phyloP scores from a whole-genome alignment of 2,329 filamentous ascomycete species.

The Xylaria sp. region DNA sequence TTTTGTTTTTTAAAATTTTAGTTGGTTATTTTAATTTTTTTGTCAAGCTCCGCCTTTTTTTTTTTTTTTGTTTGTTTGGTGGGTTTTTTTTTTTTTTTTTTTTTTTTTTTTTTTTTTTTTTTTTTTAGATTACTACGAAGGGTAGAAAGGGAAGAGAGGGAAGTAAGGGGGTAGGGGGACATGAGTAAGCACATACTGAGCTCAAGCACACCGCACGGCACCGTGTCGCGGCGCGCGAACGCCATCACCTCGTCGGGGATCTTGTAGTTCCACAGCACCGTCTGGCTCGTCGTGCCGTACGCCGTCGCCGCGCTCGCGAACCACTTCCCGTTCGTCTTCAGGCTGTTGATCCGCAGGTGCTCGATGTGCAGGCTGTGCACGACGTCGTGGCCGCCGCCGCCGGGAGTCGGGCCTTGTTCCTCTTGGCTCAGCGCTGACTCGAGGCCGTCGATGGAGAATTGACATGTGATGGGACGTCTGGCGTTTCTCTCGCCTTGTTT shows the following conservation, averaged over 20 bases:
- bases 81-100: no score
- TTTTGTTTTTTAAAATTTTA: no score
- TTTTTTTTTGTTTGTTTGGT: no score
- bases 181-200: conserved; percentile 42
- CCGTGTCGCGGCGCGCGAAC: conserved; percentile 63
- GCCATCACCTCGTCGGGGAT: conserved; percentile 64
- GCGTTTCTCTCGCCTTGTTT: conserved; percentile 47
- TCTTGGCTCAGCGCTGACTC: conserved; percentile 58
- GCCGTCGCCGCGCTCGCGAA: conserved; percentile 68
- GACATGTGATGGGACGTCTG: conserved; percentile 56
- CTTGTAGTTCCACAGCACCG: conserved; percentile 69
- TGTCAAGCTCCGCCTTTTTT: no score
- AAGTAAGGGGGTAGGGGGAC: no score
- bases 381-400: conserved; percentile 39
- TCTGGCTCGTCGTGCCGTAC: conserved; percentile 63
- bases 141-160: no score
- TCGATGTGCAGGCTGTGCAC: conserved; percentile 58
- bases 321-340: conserved; percentile 60
- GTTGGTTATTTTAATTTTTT: no score
- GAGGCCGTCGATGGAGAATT: conserved; percentile 61
- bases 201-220: conserved; percentile 70
- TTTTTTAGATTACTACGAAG: no score
- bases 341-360: conserved; percentile 55
- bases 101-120: no score
- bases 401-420: conserved; percentile 43